A percentile compares a stretch with the other conserved stretches of the same genome.
phyloP scores from a whole-genome alignment of 2,329 filamentous ascomycete species.

The Fusarium duplospermum region DNA sequence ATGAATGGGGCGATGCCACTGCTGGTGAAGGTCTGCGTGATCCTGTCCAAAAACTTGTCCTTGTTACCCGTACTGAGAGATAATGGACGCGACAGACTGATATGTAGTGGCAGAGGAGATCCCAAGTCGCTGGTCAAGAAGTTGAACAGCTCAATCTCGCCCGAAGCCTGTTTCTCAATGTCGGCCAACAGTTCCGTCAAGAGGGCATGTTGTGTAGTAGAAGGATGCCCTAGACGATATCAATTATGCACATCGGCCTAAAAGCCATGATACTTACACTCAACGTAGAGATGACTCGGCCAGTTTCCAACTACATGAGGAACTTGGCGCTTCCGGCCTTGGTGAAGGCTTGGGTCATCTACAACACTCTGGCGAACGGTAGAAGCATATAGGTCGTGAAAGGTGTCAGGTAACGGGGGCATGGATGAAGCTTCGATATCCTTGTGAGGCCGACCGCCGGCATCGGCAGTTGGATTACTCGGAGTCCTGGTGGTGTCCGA shows the following conservation, averaged over 20 bases:
- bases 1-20: constrained; percentile 49
- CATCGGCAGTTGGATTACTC: not conserved
- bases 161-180: constrained; percentile 49
- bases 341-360: constrained; percentile 88
- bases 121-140: constrained; percentile 83
- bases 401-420: constrained; percentile 81
- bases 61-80: constrained; percentile 79
- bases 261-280: constrained; percentile 74
- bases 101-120: constrained; percentile 83
- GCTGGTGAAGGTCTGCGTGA: constrained; percentile 58
- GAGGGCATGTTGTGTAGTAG: constrained; percentile 56
- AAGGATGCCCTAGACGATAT: constrained; percentile 64
- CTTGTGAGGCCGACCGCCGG: constrained; percentile 10
- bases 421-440: constrained; percentile 51
- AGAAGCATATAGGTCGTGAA: constrained; percentile 91
- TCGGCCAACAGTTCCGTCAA: constrained; percentile 58
- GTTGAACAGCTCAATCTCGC: constrained; percentile 65
- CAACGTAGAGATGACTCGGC: constrained; percentile 92
- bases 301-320: constrained; percentile 91
- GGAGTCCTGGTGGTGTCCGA: constrained; percentile 2
- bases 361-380: constrained; percentile 79
- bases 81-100: constrained; percentile 88
- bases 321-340: constrained; percentile 82
- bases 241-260: not conserved
- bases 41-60: constrained; percentile 70